Conservation (phyloP, 495 filamentous ascomycete species). For the Talaromyces wortmannii region DNA sequence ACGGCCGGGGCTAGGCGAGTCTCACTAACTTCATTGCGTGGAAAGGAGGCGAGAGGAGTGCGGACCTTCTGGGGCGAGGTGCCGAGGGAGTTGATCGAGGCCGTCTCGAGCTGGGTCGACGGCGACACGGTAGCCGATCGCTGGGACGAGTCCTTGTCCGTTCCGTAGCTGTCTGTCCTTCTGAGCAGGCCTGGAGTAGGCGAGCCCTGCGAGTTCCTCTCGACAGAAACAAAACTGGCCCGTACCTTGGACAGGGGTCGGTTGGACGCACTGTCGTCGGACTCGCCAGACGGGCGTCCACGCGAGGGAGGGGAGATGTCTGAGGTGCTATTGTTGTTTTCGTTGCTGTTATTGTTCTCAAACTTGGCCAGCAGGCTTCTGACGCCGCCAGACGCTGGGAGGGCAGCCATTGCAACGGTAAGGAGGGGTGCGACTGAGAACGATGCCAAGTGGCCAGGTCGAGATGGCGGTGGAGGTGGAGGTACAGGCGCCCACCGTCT, state of each 20-base stretch:
- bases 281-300: conserved; percentile 61
- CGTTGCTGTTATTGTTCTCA: conserved; percentile 59
- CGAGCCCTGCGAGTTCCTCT: conserved; percentile 28
- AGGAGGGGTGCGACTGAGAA: neutral
- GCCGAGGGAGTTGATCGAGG: neutral
- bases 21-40: conserved; percentile 1
- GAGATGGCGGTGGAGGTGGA: neutral
- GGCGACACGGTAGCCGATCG: conserved; percentile 4
- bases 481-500: neutral
- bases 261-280: conserved; percentile 34
- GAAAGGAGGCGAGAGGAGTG: neutral
- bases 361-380: conserved; percentile 83
- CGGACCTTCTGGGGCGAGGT: conserved; percentile 5
- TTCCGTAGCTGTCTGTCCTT: conserved; percentile 2
- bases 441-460: neutral
- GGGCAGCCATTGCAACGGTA: conserved; percentile 35
- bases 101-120: conserved; percentile 1
- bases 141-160: conserved; percentile 2
- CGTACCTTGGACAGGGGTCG: conserved; percentile 71
- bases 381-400: conserved; percentile 46
- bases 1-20: neutral
- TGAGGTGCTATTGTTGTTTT: conserved; percentile 43
- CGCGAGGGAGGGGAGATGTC: conserved; percentile 58
- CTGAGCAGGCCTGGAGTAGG: conserved; percentile 1
- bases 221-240: conserved; percentile 78